Evolutionary conservation across 2,329 filamentous ascomycete species (phyloP), one percentile per base, ranked within the genome.

Genomic region (Claviceps africana): DNA sequence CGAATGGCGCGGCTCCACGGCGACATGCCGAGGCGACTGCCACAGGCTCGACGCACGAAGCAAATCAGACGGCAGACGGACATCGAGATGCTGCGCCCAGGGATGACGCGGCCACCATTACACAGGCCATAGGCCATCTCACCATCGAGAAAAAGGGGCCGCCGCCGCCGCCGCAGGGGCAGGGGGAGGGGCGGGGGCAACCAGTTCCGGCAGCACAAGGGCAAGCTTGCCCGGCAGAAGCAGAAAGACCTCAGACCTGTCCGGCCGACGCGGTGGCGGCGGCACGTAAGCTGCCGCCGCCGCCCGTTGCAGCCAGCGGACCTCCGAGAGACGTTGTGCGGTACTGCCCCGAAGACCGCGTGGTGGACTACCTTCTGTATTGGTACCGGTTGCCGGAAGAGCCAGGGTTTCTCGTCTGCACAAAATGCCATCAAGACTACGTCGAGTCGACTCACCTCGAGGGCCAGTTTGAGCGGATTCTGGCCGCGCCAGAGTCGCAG

Each of bases 361-460:
- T 48, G 0, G 54, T 68, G 0, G 55, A 57, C 21, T 68, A 67
- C 42, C 53, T 57, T 0, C 56, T 64, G 0, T 60, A 60, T n/a
- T 70, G 67, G 63, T 65, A 68, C 47, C 59, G 56, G 1, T 47
- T 64, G 1, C 52, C 55, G 2, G 58, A 61, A 3, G 35, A 59
- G 2, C 62, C 66, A 0, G 56, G 61, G 1, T 70, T 65, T 25
- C 52, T 65, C 3, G 60, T 73, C 35, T 75, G 72, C 55, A 70
- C 69, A 1, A 59, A 63, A 22, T 75, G 72, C 55, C 67, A 71
- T 35, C 61, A 63, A 6, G 66, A 70, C 31, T 51, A 70, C 53
- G 64, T 74, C 13, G 54, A 61, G 22, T 22, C 51, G 0, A 70
- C 67, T 0, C 45, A 42, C 0, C 61, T 72, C 3, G 58, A 60